Conservation (phyloP, 148 eudicot genomes). For the Camellia japonica region DNA sequence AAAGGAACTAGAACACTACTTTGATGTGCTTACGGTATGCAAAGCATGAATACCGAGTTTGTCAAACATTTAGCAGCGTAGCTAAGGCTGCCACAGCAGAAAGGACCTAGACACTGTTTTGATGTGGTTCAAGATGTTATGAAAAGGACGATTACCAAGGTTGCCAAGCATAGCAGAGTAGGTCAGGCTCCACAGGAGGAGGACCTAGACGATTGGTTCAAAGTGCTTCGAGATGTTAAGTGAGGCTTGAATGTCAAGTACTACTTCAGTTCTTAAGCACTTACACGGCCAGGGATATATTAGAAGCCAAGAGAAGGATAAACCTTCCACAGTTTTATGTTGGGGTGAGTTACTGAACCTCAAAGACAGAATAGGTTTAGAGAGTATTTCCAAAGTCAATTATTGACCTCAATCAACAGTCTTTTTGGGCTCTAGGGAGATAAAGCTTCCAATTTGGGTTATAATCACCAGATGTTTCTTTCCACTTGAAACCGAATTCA, state of each 20-base stretch:
- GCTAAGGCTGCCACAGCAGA: background rate
- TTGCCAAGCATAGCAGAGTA: background rate
- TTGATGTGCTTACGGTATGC: too few species aligned
- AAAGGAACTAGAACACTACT: too few species aligned
- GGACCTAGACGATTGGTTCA: background rate
- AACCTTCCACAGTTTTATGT: background rate
- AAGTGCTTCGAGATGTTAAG: background rate
- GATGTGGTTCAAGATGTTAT: too few species aligned
- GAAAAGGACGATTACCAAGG: too few species aligned
- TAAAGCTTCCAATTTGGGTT: background rate
- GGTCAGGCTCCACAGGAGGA: background rate
- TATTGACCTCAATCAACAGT: background rate
- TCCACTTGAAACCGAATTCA: background rate
- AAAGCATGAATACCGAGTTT: too few species aligned
- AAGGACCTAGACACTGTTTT: background rate
- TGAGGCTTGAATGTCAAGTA: constrained; percentile 4
- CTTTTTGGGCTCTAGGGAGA: background rate
- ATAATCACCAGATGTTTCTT: background rate
- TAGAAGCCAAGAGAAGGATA: background rate
- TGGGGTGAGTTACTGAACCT: constrained; percentile 1
- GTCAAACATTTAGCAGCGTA: background rate
- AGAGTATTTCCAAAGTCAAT: background rate
- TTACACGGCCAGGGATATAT: background rate
- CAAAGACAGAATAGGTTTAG: background rate
- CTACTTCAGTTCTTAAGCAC: background rate